These are phyloP conservation scores for Aureobasidium sp. DNA, from an alignment of 2,329 filamentous ascomycete species.

Conservation along the genomic window DNA sequence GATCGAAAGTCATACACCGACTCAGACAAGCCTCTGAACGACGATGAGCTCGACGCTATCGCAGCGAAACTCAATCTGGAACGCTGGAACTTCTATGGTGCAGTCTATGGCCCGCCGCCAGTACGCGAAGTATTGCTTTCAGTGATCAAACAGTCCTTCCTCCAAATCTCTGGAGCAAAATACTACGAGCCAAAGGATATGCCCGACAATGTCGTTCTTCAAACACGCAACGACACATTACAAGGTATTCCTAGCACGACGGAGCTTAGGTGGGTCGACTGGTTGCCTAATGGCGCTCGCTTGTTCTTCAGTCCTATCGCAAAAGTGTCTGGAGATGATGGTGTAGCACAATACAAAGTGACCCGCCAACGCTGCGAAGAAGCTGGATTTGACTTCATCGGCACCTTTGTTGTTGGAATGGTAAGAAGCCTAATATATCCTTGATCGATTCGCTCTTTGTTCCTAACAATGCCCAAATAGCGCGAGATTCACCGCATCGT, in stretches of 20 bases:
- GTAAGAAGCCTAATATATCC: background rate
- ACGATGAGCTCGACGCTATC: conserved; percentile 37
- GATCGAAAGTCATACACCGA: conserved; percentile 17
- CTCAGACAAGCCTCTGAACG: conserved; percentile 30
- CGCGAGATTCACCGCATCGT: conserved; percentile 53
- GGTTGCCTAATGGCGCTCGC: conserved; percentile 47
- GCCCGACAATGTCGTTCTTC: conserved; percentile 26
- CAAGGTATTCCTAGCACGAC: conserved; percentile 30
- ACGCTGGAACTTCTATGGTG: conserved; percentile 47
- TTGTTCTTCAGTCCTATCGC: conserved; percentile 49
- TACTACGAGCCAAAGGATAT: conserved; percentile 40
- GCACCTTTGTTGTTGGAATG: conserved; percentile 45
- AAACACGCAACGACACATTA: conserved; percentile 23
- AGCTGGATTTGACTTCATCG: conserved; percentile 46
- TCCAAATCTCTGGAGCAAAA: conserved; percentile 35
- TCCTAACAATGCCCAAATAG: background rate
- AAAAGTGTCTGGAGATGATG: conserved; percentile 43
- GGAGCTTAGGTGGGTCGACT: conserved; percentile 43
- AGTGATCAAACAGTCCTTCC: conserved; percentile 40
- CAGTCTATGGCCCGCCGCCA: conserved; percentile 31
- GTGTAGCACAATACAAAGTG: conserved; percentile 38
- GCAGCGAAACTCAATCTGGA: conserved; percentile 37
- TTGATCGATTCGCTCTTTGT: accelerated
- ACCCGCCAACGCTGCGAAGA: conserved; percentile 31
- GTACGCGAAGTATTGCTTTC: conserved; percentile 28